Evolutionary conservation across 352 stramenopile species (phyloP).

Genomic region (Phytophthora colocasiae): DNA sequence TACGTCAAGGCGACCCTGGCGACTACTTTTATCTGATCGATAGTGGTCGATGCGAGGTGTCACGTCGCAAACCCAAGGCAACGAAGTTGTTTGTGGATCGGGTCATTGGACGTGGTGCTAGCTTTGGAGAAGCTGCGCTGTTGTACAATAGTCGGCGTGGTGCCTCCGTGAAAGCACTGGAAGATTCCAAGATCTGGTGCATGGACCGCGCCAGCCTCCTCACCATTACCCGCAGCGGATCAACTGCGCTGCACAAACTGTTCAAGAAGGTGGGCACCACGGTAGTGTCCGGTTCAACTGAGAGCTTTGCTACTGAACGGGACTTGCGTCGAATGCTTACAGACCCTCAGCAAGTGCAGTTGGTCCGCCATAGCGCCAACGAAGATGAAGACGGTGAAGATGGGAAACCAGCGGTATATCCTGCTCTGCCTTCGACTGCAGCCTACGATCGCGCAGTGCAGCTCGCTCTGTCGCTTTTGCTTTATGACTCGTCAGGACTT

Average conservation of each 20-base stretch:
- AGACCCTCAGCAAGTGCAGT: conserved; percentile 41
- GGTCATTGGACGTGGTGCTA: conserved; percentile 70
- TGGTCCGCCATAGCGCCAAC: conserved; percentile 43
- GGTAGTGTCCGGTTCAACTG: conserved; percentile 40
- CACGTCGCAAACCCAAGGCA: conserved; percentile 68
- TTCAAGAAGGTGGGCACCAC: conserved; percentile 72
- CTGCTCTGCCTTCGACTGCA: conserved; percentile 28
- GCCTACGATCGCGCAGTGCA: conserved; percentile 64
- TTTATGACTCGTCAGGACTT: conserved; percentile 74
- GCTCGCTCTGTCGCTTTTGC: conserved; percentile 71
- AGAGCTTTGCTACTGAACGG: conserved; percentile 67
- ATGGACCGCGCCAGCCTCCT: conserved; percentile 90
- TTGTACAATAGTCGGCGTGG: conserved; percentile 96
- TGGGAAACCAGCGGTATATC: conserved; percentile 1
- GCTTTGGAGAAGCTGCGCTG: conserved; percentile 96
- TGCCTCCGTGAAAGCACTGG: conserved; percentile 88
- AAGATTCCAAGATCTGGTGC: conserved; percentile 94
- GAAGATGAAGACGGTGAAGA: conserved; percentile 20
- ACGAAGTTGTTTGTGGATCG: conserved; percentile 67
- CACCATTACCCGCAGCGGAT: conserved; percentile 86
- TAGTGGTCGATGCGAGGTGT: conserved; percentile 76
- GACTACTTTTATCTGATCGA: conserved; percentile 91
- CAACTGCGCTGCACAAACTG: conserved; percentile 74
- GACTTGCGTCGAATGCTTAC: conserved; percentile 70
- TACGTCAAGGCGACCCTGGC: conserved; percentile 80